These are phyloP conservation scores for Cronartium ribicola DNA, from an alignment of 1,284 basidiomycete species.

Conservation along the genomic window DNA sequence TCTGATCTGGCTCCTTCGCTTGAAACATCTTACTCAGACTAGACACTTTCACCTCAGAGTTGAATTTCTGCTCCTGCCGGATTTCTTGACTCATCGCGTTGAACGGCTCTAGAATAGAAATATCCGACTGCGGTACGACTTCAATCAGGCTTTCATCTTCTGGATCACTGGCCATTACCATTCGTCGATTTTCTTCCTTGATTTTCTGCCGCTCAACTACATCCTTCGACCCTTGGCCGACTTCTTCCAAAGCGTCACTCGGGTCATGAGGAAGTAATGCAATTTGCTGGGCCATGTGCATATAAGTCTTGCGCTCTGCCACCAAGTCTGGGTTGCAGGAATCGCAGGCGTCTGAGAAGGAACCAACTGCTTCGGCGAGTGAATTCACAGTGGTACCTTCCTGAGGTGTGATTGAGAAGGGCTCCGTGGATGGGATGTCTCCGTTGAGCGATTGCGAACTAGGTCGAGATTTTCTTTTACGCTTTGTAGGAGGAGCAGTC, in stretches of 20 bases:
- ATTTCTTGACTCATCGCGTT: not conserved
- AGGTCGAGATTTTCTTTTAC: conserved; percentile 2
- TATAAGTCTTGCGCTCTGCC: conserved; percentile 17
- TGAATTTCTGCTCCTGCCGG: not conserved
- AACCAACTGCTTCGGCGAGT: not conserved
- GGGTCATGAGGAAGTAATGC: not conserved
- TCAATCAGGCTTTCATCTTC: conserved; percentile 21
- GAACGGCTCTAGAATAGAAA: not conserved
- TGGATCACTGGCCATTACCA: not conserved
- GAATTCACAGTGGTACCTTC: not conserved
- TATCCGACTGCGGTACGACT: conserved; percentile 5
- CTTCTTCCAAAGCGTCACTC: conserved; percentile 18
- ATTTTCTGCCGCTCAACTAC: conserved; percentile 34
- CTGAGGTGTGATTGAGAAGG: not conserved
- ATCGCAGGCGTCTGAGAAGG: not conserved
- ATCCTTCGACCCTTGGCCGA: conserved; percentile 22
- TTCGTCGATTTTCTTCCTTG: conserved; percentile 21
- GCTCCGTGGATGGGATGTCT: not conserved
- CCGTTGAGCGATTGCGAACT: not conserved
- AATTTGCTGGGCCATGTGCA: conserved; percentile 10
- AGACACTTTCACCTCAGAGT: conserved; percentile 14
- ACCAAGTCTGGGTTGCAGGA: not conserved
- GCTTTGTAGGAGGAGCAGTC: conserved; percentile 1
- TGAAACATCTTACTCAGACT: conserved; percentile 38
- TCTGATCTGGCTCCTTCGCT: conserved; percentile 37